A percentile compares a stretch with the other conserved stretches of the same genome.
These are phyloP conservation scores for Rhododendron williamsianum DNA, from an alignment of 148 eudicot species.

Conservation along the genomic window DNA sequence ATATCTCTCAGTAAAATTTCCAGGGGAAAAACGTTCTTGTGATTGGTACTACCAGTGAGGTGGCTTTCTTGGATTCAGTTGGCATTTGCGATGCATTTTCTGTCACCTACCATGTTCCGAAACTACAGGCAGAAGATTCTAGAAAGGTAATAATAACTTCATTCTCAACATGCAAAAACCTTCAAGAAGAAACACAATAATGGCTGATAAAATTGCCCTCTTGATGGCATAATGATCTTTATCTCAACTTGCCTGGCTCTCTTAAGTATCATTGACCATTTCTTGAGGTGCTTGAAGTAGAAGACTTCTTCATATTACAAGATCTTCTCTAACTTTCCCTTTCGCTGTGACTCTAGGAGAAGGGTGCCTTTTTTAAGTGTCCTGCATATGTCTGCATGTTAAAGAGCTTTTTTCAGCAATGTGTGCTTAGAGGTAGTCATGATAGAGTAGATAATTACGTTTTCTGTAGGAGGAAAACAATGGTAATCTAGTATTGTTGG, in stretches of 20 bases:
- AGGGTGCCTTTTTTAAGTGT: not conserved
- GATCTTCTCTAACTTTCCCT: not conserved
- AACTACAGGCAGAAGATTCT: slow-evolving; percentile 73
- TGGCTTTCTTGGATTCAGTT: slow-evolving; percentile 71
- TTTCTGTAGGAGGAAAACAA: not conserved
- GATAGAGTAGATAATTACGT: not conserved
- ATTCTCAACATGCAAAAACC: not conserved
- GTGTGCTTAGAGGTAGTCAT: not conserved
- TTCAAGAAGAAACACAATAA: not conserved
- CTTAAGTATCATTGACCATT: not conserved
- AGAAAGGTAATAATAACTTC: slow-evolving; percentile 48
- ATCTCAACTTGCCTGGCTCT: not conserved
- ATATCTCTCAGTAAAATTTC: not conserved
- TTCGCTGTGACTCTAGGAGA: not conserved
- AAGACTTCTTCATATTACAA: not conserved
- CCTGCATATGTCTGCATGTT: not conserved
- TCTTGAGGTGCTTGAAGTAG: not conserved
- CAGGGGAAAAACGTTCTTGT: slow-evolving; percentile 92
- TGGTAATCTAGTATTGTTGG: not conserved
- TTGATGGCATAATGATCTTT: not conserved
- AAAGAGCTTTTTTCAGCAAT: not conserved
- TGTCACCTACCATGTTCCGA: slow-evolving; percentile 78
- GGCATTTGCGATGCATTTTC: slow-evolving; percentile 85
- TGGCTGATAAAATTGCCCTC: not conserved
- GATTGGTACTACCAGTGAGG: slow-evolving; percentile 90